Percentiles rank a stretch among this genome's conserved stretches.
These are phyloP conservation scores for Dictyophora rubrovolvata DNA, from an alignment of 768 basidiomycete species.

Conservation along the genomic window DNA sequence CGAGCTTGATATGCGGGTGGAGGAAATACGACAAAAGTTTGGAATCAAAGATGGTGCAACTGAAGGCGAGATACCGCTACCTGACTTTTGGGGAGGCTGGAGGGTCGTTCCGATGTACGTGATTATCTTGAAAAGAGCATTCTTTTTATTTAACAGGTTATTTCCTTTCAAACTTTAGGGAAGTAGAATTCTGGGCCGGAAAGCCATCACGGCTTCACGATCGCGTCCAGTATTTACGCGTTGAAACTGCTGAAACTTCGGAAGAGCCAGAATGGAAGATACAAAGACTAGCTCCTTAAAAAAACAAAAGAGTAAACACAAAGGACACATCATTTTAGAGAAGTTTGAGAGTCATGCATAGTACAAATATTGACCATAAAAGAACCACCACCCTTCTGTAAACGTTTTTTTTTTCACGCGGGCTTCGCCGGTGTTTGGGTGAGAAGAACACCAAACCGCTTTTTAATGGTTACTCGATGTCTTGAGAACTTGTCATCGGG, in stretches of 20 bases:
- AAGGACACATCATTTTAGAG: not conserved
- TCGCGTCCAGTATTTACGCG: conserved; percentile 67
- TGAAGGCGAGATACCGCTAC: conserved; percentile 54
- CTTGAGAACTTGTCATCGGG: conserved; percentile 99
- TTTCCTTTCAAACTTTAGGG: conserved; percentile 44
- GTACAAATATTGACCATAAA: not conserved
- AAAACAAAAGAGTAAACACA: not conserved
- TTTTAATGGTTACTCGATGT: conserved; percentile 95
- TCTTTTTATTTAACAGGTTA: conserved; percentile 2
- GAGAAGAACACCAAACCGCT: conserved; percentile 77
- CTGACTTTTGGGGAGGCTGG: conserved; percentile 97
- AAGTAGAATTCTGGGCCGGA: conserved; percentile 97
- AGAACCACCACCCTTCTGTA: too few relatives aligned
- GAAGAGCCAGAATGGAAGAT: conserved; percentile 61
- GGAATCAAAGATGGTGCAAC: conserved; percentile 29
- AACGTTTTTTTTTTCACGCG: conserved; percentile 40
- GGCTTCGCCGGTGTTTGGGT: conserved; percentile 88
- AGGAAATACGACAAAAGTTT: conserved; percentile 50
- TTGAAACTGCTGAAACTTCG: conserved; percentile 31
- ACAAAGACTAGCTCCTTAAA: conserved; percentile 67
- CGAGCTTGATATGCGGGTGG: conserved; percentile 51
- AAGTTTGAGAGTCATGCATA: not conserved
- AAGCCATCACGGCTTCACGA: conserved; percentile 92
- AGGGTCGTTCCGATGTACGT: conserved; percentile 82
- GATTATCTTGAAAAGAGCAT: not conserved